These are phyloP conservation scores for Bipolaris sorokiniana DNA, from an alignment of 2,329 filamentous ascomycete genomes.

Conservation along the genomic window DNA sequence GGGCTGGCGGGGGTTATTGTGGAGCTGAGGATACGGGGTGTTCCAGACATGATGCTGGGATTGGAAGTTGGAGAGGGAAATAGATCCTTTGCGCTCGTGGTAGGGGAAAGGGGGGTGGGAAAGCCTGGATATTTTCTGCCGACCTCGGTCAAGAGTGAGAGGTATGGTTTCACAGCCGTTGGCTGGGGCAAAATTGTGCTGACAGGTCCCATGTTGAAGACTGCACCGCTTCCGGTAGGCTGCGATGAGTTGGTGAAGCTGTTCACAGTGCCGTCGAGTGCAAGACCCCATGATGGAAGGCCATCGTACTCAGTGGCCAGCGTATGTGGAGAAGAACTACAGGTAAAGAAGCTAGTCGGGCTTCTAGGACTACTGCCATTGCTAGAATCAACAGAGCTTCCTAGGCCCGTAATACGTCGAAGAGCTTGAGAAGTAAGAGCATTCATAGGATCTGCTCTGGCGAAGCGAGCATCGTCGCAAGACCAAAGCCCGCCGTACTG, in stretches of 20 bases:
- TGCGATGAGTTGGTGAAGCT: conserved; percentile 7
- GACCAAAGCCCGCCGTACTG: conserved; percentile 49
- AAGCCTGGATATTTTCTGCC: conserved; percentile 43
- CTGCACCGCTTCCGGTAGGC: conserved; percentile 9
- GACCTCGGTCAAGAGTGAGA: conserved; percentile 38
- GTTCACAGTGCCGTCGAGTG: conserved; percentile 20
- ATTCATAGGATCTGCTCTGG: conserved; percentile 34
- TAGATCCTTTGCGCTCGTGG: conserved; percentile 31
- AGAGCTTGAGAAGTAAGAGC: conserved; percentile 34
- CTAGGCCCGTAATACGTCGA: conserved; percentile 40
- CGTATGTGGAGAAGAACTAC: conserved; percentile 17
- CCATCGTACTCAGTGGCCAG: conserved; percentile 1
- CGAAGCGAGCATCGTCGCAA: conserved; percentile 48
- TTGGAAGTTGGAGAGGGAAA: conserved; percentile 39
- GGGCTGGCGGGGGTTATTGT: conserved; percentile 21
- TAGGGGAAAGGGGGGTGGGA: conserved; percentile 41
- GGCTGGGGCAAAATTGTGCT: conserved; percentile 9
- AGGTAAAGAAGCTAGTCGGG: conserved; percentile 24
- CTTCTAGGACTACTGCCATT: conserved; percentile 23
- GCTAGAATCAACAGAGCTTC: conserved; percentile 22
- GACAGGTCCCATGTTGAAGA: conserved; percentile 29
- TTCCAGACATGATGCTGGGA: conserved; percentile 14
- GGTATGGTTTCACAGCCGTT: conserved; percentile 12
- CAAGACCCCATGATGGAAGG: conserved; percentile 20
- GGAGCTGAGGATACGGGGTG: conserved; percentile 20